phyloP scores from a whole-genome alignment of 306 rosid species.

The Vigna radiata region DNA sequence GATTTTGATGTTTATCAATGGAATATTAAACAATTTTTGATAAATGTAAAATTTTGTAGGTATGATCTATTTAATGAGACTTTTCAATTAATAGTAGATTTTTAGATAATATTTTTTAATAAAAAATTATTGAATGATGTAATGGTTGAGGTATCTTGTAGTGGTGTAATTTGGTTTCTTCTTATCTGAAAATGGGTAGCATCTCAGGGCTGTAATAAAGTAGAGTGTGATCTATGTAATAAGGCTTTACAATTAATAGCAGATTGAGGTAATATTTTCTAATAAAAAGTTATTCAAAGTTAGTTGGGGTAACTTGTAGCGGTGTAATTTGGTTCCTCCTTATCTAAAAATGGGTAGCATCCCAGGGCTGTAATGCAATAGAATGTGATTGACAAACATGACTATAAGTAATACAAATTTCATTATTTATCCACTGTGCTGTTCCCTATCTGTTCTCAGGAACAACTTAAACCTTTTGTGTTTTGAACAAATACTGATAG shows the following conservation, averaged over 20 bases:
- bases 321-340: background rate
- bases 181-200: background rate
- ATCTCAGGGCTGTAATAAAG: background rate
- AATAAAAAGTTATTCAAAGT: background rate
- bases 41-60: background rate
- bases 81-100: no score
- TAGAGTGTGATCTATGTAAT: background rate
- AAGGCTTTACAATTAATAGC: background rate
- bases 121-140: background rate
- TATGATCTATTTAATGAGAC: no score
- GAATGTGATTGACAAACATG: background rate
- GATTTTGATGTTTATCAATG: background rate
- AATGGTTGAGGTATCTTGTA: background rate
- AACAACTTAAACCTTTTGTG: conserved; percentile 14
- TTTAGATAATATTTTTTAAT: background rate
- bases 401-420: conserved; percentile 5
- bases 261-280: background rate
- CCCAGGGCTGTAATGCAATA: background rate
- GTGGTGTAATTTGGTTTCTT: background rate
- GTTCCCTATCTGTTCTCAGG: background rate
- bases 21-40: background rate
- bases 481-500: conserved; percentile 20
- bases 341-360: background rate
- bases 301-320: background rate
- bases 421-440: conserved; percentile 10